Evolutionary conservation across 2,329 filamentous ascomycete genomes (phyloP), one percentile per base, ranked within the genome.

Genomic region (Hymenoscyphus occultus): DNA sequence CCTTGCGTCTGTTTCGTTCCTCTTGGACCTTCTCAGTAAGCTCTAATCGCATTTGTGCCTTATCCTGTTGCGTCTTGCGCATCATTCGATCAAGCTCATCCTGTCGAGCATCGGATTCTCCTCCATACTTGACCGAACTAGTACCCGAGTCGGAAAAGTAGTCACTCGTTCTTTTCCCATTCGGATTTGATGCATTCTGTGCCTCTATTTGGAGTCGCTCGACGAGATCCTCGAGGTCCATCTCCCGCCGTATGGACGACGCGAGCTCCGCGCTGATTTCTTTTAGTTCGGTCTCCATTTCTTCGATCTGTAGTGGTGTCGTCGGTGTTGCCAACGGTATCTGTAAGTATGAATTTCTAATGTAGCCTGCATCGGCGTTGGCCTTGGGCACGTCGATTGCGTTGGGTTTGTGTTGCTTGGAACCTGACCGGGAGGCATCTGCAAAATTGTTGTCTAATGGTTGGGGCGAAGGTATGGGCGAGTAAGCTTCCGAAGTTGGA

Each of bases 121-220:
- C 80, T 67, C 84, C 80, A 73, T 89, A 90, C 63, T 73, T 90
- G 62, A 91, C 84, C 0, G 92, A 94, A 76, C 92, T 94, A 65
- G 92, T 90, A 39, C 95, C 95, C 5, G 93, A 97, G 77, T 99
- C 95, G 2, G 95, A 99, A 76, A 95, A 99, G 79, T 99, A 98
- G 78, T 99, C 95, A 78, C 95, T 98, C 10, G 92, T 96, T 67
- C 94, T 86, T 76, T 90, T 90, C 68, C 68, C 88, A 12, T 22
- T 19, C 35, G 83, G 72, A 71, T 81, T 77, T 82, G 78, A 73
- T 83, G 74, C 56, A 77, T 87, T 83, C 77, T 82, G 84, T 68
- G 83, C 83, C 74, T 97, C 93, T n/a, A 87, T 81, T 76, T 97
- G 93, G 71, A 96, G 80, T 65, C 90, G 84, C 70, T 99, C 95